Conservation (phyloP, 129 eudicot genomes). For the Flaveria bidentis region DNA sequence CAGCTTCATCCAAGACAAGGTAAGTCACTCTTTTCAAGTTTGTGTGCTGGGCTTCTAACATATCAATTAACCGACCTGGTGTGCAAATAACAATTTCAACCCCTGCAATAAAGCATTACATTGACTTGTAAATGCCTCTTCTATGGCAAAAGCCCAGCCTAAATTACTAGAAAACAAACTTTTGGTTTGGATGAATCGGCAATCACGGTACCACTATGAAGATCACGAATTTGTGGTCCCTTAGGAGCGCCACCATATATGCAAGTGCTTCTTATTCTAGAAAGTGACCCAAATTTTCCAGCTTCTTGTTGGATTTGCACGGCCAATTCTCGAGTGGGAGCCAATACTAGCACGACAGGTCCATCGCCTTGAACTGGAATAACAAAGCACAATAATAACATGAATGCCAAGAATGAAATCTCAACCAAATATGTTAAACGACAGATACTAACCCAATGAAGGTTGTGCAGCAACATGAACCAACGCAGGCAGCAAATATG, state of each 20-base stretch:
- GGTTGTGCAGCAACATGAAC: slow-evolving; percentile 96
- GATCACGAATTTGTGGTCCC: slow-evolving; percentile 99
- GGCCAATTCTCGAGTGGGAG: slow-evolving; percentile 97
- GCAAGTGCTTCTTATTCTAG: slow-evolving; percentile 83
- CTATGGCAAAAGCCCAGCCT: background rate
- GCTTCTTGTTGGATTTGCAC: slow-evolving; percentile 95
- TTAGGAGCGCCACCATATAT: slow-evolving; percentile 98
- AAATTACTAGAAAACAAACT: background rate
- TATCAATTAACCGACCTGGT: slow-evolving; percentile 94
- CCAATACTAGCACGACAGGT: slow-evolving; percentile 79
- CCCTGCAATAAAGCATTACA: slow-evolving; percentile 48
- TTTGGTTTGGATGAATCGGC: background rate
- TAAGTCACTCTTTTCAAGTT: slow-evolving; percentile 93
- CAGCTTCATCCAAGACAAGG: slow-evolving; percentile 98
- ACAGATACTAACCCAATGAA: slow-evolving; percentile 54
- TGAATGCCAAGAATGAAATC: slow-evolving; percentile 1
- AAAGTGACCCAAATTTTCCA: slow-evolving; percentile 66
- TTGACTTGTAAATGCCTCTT: background rate
- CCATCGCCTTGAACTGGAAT: slow-evolving; percentile 82
- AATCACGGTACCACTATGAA: slow-evolving; percentile 67
- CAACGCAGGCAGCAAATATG: slow-evolving; percentile 85
- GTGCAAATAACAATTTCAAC: slow-evolving; percentile 95
- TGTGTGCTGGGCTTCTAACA: slow-evolving; percentile 89
- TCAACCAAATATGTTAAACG: background rate
- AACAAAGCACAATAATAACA: background rate